Evolutionary conservation across 176 grass and related monocot species (phyloP).

Genomic region (Pontederia crassipes): DNA sequence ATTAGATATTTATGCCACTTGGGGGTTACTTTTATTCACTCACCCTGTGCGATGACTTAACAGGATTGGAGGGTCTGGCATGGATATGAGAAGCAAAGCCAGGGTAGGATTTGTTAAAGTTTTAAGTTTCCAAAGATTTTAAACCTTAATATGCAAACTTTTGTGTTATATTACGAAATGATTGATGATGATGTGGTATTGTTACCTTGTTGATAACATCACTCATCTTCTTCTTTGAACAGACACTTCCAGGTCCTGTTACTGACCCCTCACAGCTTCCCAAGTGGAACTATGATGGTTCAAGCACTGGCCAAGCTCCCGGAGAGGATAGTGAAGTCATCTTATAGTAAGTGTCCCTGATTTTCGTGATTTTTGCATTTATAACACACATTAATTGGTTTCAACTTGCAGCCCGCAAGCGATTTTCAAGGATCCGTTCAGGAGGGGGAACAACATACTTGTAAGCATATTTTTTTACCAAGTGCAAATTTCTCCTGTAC

Average conservation of each 20-base stretch:
- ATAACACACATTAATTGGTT: neutral
- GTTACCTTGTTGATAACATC: neutral
- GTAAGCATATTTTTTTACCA: slow-evolving; percentile 29
- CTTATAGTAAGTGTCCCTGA: slow-evolving; percentile 57
- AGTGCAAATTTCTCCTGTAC: neutral
- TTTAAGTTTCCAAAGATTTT: neutral
- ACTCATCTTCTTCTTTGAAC: slow-evolving; percentile 23
- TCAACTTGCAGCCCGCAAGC: slow-evolving; percentile 73
- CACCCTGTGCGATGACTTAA: neutral
- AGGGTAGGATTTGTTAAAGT: slow-evolving; percentile 40
- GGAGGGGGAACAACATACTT: slow-evolving; percentile 96
- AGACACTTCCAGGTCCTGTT: slow-evolving; percentile 67
- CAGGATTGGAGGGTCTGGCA: slow-evolving; percentile 99
- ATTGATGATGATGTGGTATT: neutral
- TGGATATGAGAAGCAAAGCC: slow-evolving; percentile 97
- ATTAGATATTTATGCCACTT: slow-evolving; percentile 5
- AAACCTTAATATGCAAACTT: slow-evolving; percentile 24
- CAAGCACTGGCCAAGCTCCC: slow-evolving; percentile 96
- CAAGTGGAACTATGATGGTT: slow-evolving; percentile 99
- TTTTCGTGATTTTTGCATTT: neutral
- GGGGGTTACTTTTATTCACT: neutral
- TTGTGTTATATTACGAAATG: slow-evolving; percentile 17
- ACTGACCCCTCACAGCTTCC: slow-evolving; percentile 75
- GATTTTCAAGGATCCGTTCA: slow-evolving; percentile 98
- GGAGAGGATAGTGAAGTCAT: slow-evolving; percentile 99